Conservation (phyloP, 371 early-diverging fungal genomes). For the Rhizopus delemar region DNA sequence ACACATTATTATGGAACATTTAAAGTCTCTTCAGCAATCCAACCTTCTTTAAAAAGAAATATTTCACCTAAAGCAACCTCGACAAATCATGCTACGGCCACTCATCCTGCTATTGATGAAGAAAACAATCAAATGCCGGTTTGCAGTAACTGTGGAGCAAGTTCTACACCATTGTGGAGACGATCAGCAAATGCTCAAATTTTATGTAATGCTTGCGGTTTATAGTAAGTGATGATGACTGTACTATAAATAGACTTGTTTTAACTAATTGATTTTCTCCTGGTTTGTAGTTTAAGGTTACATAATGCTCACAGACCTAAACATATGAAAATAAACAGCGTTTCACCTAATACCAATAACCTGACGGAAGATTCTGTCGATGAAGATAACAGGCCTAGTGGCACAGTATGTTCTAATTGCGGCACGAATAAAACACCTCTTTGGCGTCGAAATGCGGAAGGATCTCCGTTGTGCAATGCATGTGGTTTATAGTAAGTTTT, state of each 20-base stretch:
- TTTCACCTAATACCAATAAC: not conserved
- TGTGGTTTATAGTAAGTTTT: slow-evolving; percentile 89
- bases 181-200: slow-evolving; percentile 79
- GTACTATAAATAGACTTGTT: not conserved
- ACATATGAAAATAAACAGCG: slow-evolving; percentile 28
- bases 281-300: slow-evolving; percentile 53
- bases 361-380: not conserved
- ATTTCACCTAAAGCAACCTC: not conserved
- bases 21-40: not conserved
- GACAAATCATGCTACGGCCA: slow-evolving; percentile 4
- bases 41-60: not conserved
- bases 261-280: not conserved
- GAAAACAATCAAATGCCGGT: slow-evolving; percentile 19
- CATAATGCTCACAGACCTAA: slow-evolving; percentile 74
- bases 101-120: not conserved
- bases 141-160: slow-evolving; percentile 89
- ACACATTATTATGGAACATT: slow-evolving; percentile 28
- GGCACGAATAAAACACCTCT: slow-evolving; percentile 87
- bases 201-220: slow-evolving; percentile 96
- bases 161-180: slow-evolving; percentile 95
- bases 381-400: not conserved
- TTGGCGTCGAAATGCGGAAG: slow-evolving; percentile 90
- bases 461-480: slow-evolving; percentile 90
- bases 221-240: slow-evolving; percentile 62
- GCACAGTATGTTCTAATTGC: slow-evolving; percentile 83